Conservation (phyloP, 1,139 yeast genomes). For the Nakaseomyces sp. region DNA sequence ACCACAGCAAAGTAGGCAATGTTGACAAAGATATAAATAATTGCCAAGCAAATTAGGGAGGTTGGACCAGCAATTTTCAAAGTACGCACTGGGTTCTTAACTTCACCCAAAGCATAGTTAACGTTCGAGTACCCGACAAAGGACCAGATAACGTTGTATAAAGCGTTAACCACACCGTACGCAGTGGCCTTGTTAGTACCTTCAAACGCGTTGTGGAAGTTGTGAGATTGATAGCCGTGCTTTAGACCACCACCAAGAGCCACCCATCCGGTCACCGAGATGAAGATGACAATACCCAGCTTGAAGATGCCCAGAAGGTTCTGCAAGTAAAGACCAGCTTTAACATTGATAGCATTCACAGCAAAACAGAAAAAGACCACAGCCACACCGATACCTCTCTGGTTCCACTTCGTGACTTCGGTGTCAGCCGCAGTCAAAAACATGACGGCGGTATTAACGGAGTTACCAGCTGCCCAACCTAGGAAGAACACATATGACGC, state of each 20-base stretch:
- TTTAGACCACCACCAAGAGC: slow-evolving; percentile 66
- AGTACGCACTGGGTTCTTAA: slow-evolving; percentile 59
- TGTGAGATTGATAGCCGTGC: slow-evolving; percentile 45
- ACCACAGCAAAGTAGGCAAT: slow-evolving; percentile 70
- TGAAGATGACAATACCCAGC: slow-evolving; percentile 55
- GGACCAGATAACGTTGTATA: slow-evolving; percentile 76
- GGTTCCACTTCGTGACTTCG: slow-evolving; percentile 64
- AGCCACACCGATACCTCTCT: slow-evolving; percentile 65
- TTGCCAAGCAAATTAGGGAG: slow-evolving; percentile 51
- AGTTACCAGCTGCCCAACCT: slow-evolving; percentile 74
- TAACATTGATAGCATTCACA: slow-evolving; percentile 53
- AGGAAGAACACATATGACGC: slow-evolving; percentile 66
- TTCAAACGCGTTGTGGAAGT: slow-evolving; percentile 51
- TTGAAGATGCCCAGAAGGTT: slow-evolving; percentile 66
- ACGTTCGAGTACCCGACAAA: slow-evolving; percentile 69
- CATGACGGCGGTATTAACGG: slow-evolving; percentile 31
- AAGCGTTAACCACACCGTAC: slow-evolving; percentile 67
- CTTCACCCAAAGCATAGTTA: slow-evolving; percentile 75
- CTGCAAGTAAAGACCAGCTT: slow-evolving; percentile 59
- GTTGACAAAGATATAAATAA: slow-evolving; percentile 60
- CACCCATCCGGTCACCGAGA: slow-evolving; percentile 75
- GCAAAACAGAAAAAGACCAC: slow-evolving; percentile 66
- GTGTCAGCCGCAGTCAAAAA: slow-evolving; percentile 59
- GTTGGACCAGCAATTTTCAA: slow-evolving; percentile 65
- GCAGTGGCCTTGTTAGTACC: slow-evolving; percentile 53